These are phyloP conservation scores for Lobosporangium transversale DNA, from an alignment of 192 early-diverging fungal genomes.

Conservation along the genomic window DNA sequence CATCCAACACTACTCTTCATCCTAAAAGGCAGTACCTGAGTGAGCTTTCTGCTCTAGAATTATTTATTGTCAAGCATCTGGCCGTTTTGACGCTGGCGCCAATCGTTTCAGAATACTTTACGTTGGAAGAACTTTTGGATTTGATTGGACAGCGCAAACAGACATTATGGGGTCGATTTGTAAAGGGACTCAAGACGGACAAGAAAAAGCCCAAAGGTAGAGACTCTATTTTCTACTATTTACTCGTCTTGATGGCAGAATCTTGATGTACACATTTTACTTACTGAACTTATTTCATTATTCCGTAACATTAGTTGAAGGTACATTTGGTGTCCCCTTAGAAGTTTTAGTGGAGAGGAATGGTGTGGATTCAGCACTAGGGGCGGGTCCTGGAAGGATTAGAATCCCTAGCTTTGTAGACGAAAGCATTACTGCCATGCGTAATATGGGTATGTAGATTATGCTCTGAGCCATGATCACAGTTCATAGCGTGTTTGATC, in stretches of 20 bases:
- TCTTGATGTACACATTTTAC: too few species aligned
- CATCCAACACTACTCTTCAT: constrained; percentile 5
- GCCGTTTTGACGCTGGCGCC: constrained; percentile 82
- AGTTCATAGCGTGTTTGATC: too few species aligned
- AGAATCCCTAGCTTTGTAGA: constrained; percentile 90
- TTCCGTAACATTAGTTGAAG: constrained; percentile 54
- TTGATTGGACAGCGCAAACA: constrained; percentile 82
- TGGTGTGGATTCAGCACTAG: constrained; percentile 82
- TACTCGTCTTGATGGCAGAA: too few species aligned
- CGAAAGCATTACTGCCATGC: constrained; percentile 78
- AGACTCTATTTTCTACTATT: not conserved
- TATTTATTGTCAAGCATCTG: constrained; percentile 85
- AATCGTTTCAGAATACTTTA: constrained; percentile 74
- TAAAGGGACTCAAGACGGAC: constrained; percentile 70
- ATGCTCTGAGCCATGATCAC: too few species aligned
- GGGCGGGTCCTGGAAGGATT: constrained; percentile 71
- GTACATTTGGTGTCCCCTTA: constrained; percentile 92
- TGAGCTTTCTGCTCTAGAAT: constrained; percentile 82
- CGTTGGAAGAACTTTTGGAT: constrained; percentile 78
- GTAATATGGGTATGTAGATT: constrained; percentile 69
- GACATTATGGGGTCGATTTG: constrained; percentile 79
- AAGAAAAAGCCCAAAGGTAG: constrained; percentile 68
- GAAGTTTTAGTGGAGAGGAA: constrained; percentile 86
- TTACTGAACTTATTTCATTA: not conserved
- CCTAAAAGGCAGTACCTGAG: constrained; percentile 60